A percentile compares a stretch with the other conserved stretches of the same genome.
phyloP scores from a whole-genome alignment of 495 filamentous ascomycete species.

The Podospora tetraspora region DNA sequence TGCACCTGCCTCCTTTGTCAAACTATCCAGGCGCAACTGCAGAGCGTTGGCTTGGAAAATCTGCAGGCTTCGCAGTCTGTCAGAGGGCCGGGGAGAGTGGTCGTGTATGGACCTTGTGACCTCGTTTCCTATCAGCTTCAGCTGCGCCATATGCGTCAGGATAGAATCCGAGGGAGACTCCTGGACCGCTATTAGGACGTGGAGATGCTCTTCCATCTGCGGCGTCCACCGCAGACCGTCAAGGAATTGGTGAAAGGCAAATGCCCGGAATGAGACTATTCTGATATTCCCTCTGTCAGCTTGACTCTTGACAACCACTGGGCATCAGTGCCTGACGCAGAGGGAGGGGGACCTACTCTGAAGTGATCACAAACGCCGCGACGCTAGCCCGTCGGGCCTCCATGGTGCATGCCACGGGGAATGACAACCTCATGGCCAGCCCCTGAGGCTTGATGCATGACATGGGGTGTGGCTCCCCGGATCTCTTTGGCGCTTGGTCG shows the following conservation, averaged over 20 bases:
- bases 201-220: constrained; percentile 46
- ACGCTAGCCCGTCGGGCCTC: constrained; percentile 50
- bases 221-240: constrained; percentile 48
- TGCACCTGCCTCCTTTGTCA: neutral
- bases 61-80: neutral
- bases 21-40: neutral
- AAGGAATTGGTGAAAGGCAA: constrained; percentile 40
- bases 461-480: constrained; percentile 18
- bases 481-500: constrained; percentile 32
- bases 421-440: constrained; percentile 1
- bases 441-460: constrained; percentile 8
- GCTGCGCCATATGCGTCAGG: constrained; percentile 40
- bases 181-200: constrained; percentile 34
- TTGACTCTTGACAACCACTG: neutral
- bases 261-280: constrained; percentile 27
- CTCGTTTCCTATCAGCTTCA: constrained; percentile 36
- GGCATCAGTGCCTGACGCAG: neutral
- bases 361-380: constrained; percentile 46
- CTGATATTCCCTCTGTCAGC: neutral
- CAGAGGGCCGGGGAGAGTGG: neutral
- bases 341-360: constrained; percentile 32
- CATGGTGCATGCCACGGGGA: constrained; percentile 31
- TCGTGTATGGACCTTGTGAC: neutral
- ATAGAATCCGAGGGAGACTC: constrained; percentile 42
- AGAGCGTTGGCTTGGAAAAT: constrained; percentile 8